Conservation (phyloP, 495 filamentous ascomycete genomes). For the Daldinia caldariorum region DNA sequence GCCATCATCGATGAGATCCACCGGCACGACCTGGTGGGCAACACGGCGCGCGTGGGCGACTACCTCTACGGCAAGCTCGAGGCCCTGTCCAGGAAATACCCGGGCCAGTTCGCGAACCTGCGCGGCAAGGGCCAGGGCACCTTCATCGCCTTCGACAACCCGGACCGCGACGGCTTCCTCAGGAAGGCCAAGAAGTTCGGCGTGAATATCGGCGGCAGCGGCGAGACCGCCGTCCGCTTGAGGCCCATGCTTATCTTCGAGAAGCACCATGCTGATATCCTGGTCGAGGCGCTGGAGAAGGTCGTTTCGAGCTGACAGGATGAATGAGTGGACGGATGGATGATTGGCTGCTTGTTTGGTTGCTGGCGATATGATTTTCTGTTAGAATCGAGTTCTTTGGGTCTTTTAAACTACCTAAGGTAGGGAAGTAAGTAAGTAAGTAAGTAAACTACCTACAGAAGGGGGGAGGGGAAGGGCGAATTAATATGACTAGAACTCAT, state of each 20-base stretch:
- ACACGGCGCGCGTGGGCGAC: conserved; percentile 83
- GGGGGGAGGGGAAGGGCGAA: neutral
- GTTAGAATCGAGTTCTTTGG: neutral
- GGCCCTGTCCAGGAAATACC: conserved; percentile 75
- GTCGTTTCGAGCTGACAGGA: conserved; percentile 57
- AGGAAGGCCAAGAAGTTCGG: conserved; percentile 82
- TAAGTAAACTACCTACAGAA: neutral
- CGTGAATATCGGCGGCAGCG: conserved; percentile 93
- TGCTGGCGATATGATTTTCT: neutral
- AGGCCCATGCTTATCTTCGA: conserved; percentile 97
- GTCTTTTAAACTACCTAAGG: neutral
- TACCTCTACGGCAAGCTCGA: conserved; percentile 82
- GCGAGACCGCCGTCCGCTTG: conserved; percentile 80
- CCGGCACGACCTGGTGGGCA: conserved; percentile 77
- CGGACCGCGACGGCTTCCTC: conserved; percentile 84
- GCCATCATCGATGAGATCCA: conserved; percentile 93
- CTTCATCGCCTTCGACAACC: conserved; percentile 96
- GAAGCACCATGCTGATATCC: conserved; percentile 80
- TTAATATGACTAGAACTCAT: neutral
- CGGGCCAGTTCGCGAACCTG: conserved; percentile 85
- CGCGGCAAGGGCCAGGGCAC: conserved; percentile 95
- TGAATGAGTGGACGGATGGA: no score
- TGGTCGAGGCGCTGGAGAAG: conserved; percentile 73
- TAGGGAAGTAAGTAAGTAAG: no score
- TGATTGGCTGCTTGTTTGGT: neutral